These are phyloP conservation scores for Amanita molliuscula DNA, from an alignment of 768 basidiomycete species.

Conservation along the genomic window DNA sequence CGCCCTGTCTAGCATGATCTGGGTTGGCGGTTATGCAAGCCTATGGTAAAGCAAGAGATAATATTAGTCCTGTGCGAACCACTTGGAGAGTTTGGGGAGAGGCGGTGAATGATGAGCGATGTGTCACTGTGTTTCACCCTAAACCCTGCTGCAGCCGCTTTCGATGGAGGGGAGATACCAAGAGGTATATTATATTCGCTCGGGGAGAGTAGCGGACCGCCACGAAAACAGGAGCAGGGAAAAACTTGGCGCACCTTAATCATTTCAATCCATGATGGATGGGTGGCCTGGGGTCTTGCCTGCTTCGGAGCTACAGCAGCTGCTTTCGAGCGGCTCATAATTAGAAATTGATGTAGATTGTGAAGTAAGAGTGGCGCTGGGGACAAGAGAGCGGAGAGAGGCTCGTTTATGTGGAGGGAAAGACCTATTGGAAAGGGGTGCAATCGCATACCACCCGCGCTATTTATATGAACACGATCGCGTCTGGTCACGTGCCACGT, in stretches of 20 bases:
- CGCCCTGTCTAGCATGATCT: constrained; percentile 74
- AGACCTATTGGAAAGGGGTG: constrained; percentile 20
- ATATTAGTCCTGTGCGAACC: not conserved
- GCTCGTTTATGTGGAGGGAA: constrained; percentile 2
- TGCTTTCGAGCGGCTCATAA: constrained; percentile 4
- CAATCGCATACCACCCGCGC: constrained; percentile 23
- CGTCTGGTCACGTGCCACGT: constrained; percentile 27
- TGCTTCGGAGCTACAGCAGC: constrained; percentile 30
- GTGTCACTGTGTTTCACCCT: constrained; percentile 2
- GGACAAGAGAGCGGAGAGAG: constrained; percentile 13
- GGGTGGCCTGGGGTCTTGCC: constrained; percentile 23
- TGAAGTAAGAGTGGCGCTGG: constrained; percentile 10
- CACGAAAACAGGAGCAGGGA: not conserved
- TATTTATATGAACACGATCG: constrained; percentile 40
- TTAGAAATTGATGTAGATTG: constrained; percentile 5
- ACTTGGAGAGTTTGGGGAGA: not conserved
- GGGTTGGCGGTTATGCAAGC: constrained; percentile 70
- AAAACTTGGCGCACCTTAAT: constrained; percentile 49
- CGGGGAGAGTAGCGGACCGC: not conserved
- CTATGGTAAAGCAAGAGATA: constrained; percentile 25
- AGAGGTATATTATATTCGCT: not conserved
- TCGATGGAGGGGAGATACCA: not conserved
- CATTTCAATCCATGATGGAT: constrained; percentile 66
- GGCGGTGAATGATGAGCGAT: not conserved
- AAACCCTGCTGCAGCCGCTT: not conserved